These are phyloP conservation scores for Musa acuminata DNA, from an alignment of 176 grass and related monocot species.

Conservation along the genomic window DNA sequence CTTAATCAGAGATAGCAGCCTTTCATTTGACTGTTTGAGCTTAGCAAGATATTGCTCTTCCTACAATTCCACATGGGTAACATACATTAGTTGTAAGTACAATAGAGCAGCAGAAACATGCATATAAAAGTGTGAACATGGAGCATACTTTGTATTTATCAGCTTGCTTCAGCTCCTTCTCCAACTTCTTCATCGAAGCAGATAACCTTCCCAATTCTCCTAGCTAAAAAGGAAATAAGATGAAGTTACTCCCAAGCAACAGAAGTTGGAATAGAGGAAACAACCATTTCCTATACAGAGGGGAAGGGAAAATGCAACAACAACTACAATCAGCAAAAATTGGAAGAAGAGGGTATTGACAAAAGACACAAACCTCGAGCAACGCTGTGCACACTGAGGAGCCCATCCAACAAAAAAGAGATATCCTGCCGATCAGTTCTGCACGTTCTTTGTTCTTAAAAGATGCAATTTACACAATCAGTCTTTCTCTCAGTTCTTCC, in stretches of 20 bases:
- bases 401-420: conserved; percentile 74
- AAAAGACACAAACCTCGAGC: conserved; percentile 35
- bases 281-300: neutral
- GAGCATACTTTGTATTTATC: conserved; percentile 47
- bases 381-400: conserved; percentile 48
- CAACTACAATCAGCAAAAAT: neutral
- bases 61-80: conserved; percentile 21
- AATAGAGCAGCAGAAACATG: neutral
- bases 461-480: neutral
- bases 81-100: neutral
- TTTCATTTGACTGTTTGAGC: conserved; percentile 70
- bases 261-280: neutral
- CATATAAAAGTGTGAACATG: neutral
- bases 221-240: conserved; percentile 26
- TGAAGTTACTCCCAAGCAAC: neutral
- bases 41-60: conserved; percentile 64
- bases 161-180: conserved; percentile 32
- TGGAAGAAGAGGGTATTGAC: neutral
- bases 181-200: conserved; percentile 44
- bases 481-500: neutral
- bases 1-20: conserved; percentile 71
- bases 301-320: neutral
- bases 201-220: conserved; percentile 66
- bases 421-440: conserved; percentile 42
- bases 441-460: conserved; percentile 62